Evolutionary conservation across 2,329 filamentous ascomycete genomes (phyloP).

Genomic region (Kalaharituber pfeilii): DNA sequence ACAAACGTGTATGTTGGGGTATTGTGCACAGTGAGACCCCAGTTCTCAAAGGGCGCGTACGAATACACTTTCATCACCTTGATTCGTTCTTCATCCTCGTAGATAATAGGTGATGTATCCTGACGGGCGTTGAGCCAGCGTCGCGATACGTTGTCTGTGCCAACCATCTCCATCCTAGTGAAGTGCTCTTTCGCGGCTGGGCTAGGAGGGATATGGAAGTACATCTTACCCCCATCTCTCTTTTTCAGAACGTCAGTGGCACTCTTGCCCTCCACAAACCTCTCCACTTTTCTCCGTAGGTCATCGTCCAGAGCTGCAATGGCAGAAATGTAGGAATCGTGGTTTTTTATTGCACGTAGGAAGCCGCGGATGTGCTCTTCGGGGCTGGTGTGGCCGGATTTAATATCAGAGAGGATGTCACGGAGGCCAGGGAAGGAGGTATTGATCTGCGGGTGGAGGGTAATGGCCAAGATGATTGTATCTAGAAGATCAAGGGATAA

Average conservation of each 20-base stretch:
- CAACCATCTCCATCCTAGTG: slow-evolving; percentile 17
- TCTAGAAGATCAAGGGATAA: slow-evolving; percentile 23
- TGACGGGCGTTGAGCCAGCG: slow-evolving; percentile 16
- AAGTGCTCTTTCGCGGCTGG: slow-evolving; percentile 26
- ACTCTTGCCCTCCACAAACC: slow-evolving; percentile 24
- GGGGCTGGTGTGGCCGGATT: slow-evolving; percentile 23
- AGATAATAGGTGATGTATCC: slow-evolving; percentile 21
- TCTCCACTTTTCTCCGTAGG: slow-evolving; percentile 23
- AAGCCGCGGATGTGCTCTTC: slow-evolving; percentile 25
- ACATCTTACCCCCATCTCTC: no score
- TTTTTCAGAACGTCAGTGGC: slow-evolving; percentile 21
- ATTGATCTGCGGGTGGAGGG: slow-evolving; percentile 19
- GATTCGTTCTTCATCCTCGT: slow-evolving; percentile 24
- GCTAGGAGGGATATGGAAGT: slow-evolving; percentile 24
- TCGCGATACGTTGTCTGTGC: slow-evolving; percentile 15
- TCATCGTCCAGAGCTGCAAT: slow-evolving; percentile 23
- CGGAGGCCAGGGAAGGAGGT: slow-evolving; percentile 23
- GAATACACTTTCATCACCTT: slow-evolving; percentile 26
- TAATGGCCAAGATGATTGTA: slow-evolving; percentile 26
- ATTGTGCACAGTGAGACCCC: slow-evolving; percentile 29
- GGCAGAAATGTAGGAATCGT: slow-evolving; percentile 22
- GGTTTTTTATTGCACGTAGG: slow-evolving; percentile 24
- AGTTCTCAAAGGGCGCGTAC: slow-evolving; percentile 29
- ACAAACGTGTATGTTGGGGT: slow-evolving; percentile 30
- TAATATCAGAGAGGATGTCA: slow-evolving; percentile 23